These are phyloP conservation scores for Mimosa bimucronata DNA, from an alignment of 306 rosid species.

Conservation along the genomic window DNA sequence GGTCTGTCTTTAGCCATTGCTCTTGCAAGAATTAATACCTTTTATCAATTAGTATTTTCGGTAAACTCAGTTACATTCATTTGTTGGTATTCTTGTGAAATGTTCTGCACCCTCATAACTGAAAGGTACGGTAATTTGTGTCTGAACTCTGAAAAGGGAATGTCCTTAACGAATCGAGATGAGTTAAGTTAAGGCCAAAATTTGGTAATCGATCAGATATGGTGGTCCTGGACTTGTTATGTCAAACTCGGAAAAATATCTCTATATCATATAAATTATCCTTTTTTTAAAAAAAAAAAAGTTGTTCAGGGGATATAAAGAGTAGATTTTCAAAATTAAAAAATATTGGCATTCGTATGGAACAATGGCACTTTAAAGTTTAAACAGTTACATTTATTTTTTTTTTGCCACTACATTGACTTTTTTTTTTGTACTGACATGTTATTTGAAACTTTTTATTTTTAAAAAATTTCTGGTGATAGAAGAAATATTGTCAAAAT, in stretches of 20 bases:
- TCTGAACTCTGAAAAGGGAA: neutral
- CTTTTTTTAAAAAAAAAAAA: neutral
- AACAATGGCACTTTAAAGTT: neutral
- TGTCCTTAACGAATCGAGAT: neutral
- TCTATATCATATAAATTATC: no score
- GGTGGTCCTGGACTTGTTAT: neutral
- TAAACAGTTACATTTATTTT: no score
- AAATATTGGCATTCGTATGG: neutral
- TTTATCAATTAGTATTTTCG: neutral
- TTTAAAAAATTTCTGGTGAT: no score
- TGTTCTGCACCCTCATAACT: neutral
- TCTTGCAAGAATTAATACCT: neutral
- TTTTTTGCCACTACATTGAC: no score
- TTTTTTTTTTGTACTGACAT: neutral
- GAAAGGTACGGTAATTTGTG: neutral
- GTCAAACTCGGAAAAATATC: neutral
- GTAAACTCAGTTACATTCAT: conserved; percentile 7
- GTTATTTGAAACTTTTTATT: neutral
- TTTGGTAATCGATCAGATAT: conserved; percentile 4
- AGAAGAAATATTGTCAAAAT: neutral
- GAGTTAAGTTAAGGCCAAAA: neutral
- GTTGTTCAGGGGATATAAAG: neutral
- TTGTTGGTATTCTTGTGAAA: neutral
- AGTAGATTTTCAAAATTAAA: neutral
- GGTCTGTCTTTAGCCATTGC: neutral